These are phyloP conservation scores for Sarocladiaceae sp. DNA, from an alignment of 2,329 filamentous ascomycete species.

Conservation along the genomic window DNA sequence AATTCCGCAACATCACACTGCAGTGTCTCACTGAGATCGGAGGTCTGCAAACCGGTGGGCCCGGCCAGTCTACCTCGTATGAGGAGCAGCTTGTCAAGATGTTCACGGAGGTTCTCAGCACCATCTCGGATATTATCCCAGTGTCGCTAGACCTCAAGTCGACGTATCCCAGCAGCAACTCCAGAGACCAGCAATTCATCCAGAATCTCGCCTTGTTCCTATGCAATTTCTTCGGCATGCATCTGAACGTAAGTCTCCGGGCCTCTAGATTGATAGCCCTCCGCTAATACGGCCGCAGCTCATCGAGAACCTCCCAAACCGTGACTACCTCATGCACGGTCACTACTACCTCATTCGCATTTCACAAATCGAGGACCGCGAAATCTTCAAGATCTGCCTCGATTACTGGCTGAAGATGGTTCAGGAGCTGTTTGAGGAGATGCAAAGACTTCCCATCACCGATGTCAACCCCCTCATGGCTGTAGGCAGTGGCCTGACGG, in stretches of 20 bases:
- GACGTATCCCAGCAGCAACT: conserved; percentile 87
- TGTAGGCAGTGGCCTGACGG: conserved; percentile 61
- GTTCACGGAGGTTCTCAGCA: conserved; percentile 95
- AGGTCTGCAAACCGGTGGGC: conserved; percentile 75
- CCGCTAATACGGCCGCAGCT: conserved; percentile 43
- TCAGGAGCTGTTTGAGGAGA: conserved; percentile 96
- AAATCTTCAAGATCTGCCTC: conserved; percentile 98
- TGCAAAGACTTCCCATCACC: conserved; percentile 91
- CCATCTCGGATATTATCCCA: conserved; percentile 89
- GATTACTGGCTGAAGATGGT: conserved; percentile 99
- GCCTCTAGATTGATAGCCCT: background rate
- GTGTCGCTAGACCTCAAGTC: conserved; percentile 82
- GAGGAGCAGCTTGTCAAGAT: conserved; percentile 95
- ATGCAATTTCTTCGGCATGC: conserved; percentile 93
- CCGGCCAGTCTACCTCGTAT: conserved; percentile 63
- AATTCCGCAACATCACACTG: conserved; percentile 93
- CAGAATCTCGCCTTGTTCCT: conserved; percentile 94
- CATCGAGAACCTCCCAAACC: conserved; percentile 92
- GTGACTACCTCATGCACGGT: conserved; percentile 88
- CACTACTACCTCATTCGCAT: conserved; percentile 98
- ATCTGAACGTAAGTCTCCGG: conserved; percentile 60
- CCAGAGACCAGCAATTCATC: conserved; percentile 92
- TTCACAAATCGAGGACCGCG: conserved; percentile 95
- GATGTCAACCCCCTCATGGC: conserved; percentile 86
- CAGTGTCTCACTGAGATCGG: conserved; percentile 98